Evolutionary conservation across 306 rosid genomes (phyloP), one percentile per base, ranked within the genome.

Genomic region (Trifolium fragiferum): DNA sequence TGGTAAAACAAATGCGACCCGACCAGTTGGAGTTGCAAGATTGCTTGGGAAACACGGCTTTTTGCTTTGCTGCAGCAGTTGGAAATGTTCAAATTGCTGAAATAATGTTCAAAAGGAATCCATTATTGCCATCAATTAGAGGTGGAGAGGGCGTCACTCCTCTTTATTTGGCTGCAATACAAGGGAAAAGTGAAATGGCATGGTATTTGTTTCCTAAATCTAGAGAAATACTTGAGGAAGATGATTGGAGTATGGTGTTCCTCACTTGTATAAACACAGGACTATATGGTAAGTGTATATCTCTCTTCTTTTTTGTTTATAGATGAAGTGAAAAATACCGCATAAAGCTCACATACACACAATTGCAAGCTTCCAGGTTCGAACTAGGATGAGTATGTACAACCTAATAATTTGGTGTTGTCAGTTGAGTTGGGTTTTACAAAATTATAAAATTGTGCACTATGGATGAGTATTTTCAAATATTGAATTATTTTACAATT

Each of bases 11-110:
- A 1, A 37, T 84, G 82, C n/a, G n/a, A n/a, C n/a, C n/a, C n/a
- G 0, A 16, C 1, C 23, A 0, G 2, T 64, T 84, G 60, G 84
- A 73, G 8, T 6, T 80, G 62, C 75, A 77, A 40, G 87, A 84
- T 2, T 0, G 0, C 0, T 53, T 54, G 12, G 72, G 53, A 1
- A 84, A 80, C 75, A 84, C 87, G 0, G 82, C 87, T 13, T 77
- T 84, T 53, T 84, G 84, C 21, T 80, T 77, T 13, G 82, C 87
- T 19, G 82, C 84, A 0, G 82, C 80, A 0, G 75, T 50, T 7
- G 84, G 87, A 14, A 80, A 80, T 35, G 73, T 74, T 27, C 20
- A 7, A 5, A 63, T 84, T 40, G 80, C 80, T 40, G 58, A 77
- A 72, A 70, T 81, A 27, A 62, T 84, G 87, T 1, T 18, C 14